Evolutionary conservation across 2,329 filamentous ascomycete genomes (phyloP).

Genomic region (Alternaria angustiovoidea): DNA sequence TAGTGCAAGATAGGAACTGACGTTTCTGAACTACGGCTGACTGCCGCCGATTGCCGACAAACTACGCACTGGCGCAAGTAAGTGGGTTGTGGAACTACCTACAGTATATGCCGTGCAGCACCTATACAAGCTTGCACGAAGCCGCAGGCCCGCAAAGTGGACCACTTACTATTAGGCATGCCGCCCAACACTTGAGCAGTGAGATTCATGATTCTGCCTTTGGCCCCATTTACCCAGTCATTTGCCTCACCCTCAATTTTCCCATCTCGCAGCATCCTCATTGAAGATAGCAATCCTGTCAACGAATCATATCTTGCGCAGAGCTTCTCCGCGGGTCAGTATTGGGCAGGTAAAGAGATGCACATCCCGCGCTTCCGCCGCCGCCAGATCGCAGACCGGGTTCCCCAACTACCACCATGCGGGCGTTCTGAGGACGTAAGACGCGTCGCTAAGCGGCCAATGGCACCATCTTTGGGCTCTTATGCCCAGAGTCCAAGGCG

Average conservation of each 20-base stretch:
- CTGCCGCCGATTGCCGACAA: conserved; percentile 13
- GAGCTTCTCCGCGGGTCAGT: conserved; percentile 18
- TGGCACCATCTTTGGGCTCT: conserved; percentile 6
- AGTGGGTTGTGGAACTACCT: conserved; percentile 5
- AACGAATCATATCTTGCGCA: not conserved
- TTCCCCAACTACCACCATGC: conserved; percentile 15
- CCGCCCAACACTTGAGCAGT: conserved; percentile 14
- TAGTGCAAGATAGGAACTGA: conserved; percentile 1
- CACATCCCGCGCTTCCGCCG: conserved; percentile 20
- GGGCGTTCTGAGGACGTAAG: conserved; percentile 6
- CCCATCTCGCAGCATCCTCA: not conserved
- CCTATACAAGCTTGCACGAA: conserved; percentile 14
- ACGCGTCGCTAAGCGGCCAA: conserved; percentile 18
- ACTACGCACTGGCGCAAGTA: conserved; percentile 8
- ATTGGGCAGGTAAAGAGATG: conserved; percentile 13
- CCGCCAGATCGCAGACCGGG: conserved; percentile 20
- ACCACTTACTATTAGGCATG: conserved; percentile 11
- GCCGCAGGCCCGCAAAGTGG: conserved; percentile 15
- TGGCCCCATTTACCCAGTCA: conserved; percentile 1
- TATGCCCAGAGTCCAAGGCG: conserved; percentile 1
- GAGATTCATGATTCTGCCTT: not conserved
- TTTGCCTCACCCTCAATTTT: not conserved
- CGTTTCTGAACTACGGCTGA: conserved; percentile 5
- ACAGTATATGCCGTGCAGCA: conserved; percentile 4
- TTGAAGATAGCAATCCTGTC: conserved; percentile 1